A percentile compares a stretch with the other conserved stretches of the same genome.
phyloP scores from a whole-genome alignment of 2,329 filamentous ascomycete species.

The Aspergillus hiratsukae region DNA sequence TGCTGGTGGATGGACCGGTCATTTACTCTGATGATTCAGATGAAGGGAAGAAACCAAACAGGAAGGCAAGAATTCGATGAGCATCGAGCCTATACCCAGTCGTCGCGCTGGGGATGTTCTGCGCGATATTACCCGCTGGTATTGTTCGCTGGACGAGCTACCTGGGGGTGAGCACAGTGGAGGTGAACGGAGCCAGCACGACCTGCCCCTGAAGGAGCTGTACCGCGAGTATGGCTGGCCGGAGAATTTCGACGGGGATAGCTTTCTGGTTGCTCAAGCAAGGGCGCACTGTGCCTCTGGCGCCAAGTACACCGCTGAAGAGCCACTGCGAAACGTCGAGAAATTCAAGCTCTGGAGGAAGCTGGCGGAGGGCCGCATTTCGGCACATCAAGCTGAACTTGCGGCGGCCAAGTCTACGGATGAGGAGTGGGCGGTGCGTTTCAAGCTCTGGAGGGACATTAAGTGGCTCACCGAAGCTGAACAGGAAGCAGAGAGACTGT shows the following conservation, averaged over 20 bases:
- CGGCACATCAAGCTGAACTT: background rate
- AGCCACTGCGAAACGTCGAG: no score
- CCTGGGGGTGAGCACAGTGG: slow-evolving; percentile 3
- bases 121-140: slow-evolving; percentile 14
- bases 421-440: slow-evolving; percentile 1
- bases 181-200: background rate
- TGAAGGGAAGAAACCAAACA: background rate
- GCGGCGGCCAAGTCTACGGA: background rate
- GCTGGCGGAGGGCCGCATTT: no score
- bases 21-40: no score
- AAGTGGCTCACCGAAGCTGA: background rate
- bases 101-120: slow-evolving; percentile 13
- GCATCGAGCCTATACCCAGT: slow-evolving; percentile 9
- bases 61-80: slow-evolving; percentile 7
- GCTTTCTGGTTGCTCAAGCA: slow-evolving; percentile 10
- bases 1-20: background rate
- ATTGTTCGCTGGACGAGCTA: slow-evolving; percentile 10
- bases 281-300: background rate
- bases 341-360: no score
- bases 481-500: background rate
- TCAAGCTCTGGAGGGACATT: background rate
- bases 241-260: slow-evolving; percentile 13
- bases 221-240: slow-evolving; percentile 15
- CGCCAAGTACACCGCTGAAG: no score
- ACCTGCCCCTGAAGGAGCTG: slow-evolving; percentile 1